Evolutionary conservation across 2,329 filamentous ascomycete species (phyloP).

Genomic region (Paraphoma sp.): DNA sequence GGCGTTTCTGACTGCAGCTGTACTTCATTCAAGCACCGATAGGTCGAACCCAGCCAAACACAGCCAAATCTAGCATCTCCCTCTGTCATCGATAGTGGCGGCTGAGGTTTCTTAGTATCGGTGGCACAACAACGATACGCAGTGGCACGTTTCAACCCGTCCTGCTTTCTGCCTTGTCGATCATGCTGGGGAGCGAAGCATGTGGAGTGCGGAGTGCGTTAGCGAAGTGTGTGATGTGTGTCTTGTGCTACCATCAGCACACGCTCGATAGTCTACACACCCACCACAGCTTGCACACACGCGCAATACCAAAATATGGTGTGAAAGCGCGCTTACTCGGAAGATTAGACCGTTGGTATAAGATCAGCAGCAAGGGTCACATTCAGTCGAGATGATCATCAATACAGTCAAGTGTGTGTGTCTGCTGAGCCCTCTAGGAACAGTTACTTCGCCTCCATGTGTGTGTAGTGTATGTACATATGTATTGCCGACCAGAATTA

Average conservation of each 20-base stretch:
- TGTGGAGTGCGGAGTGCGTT: constrained; percentile 3
- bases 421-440: background rate
- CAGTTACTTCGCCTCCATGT: background rate
- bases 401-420: too few relatives aligned
- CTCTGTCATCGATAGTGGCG: too few relatives aligned
- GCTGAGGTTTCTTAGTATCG: background rate
- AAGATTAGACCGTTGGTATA: background rate
- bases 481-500: background rate
- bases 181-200: background rate
- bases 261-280: background rate
- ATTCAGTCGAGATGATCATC: background rate
- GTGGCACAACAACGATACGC: constrained; percentile 2
- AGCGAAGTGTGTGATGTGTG: background rate
- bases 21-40: background rate
- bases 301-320: too few relatives aligned
- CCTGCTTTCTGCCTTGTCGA: background rate
- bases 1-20: background rate
- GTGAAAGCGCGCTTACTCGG: background rate
- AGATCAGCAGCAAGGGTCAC: background rate
- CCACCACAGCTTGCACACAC: too few relatives aligned
- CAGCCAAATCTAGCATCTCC: too few relatives aligned
- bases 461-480: background rate
- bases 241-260: background rate
- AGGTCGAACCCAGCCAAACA: too few relatives aligned
- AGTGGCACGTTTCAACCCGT: too few relatives aligned